phyloP scores from a whole-genome alignment of 257 asterid genomes.

The Solanum commersonii region DNA sequence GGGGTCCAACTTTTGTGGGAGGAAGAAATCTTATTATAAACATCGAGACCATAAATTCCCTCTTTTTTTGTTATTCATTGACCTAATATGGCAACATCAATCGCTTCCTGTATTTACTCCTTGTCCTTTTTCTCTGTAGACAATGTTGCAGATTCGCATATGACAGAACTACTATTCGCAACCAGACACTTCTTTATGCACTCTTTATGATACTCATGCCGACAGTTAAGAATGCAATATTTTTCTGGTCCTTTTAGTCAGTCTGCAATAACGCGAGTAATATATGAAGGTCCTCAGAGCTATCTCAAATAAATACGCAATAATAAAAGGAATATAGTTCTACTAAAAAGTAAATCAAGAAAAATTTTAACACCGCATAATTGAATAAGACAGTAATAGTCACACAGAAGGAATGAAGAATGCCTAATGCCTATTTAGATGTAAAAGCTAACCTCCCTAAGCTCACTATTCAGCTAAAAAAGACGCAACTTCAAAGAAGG shows the following conservation, averaged over 20 bases:
- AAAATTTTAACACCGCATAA: too few relatives aligned
- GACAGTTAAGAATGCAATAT: constrained; percentile 33
- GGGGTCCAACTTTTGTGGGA: too few relatives aligned
- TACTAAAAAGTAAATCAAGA: too few relatives aligned
- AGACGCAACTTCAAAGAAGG: not conserved
- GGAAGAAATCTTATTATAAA: too few relatives aligned
- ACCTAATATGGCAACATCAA: too few relatives aligned
- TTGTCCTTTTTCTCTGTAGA: constrained; percentile 3
- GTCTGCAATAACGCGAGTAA: constrained; percentile 12
- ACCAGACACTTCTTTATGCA: constrained; percentile 61
- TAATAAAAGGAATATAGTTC: not conserved
- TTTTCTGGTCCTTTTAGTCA: constrained; percentile 38
- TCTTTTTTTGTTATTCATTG: too few relatives aligned
- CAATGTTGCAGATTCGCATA: constrained; percentile 58
- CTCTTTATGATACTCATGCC: constrained; percentile 1
- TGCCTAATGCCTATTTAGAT: too few relatives aligned
- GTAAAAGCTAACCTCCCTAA: too few relatives aligned
- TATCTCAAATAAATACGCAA: not conserved
- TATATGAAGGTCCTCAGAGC: not conserved
- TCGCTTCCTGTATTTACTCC: too few relatives aligned
- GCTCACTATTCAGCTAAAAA: not conserved
- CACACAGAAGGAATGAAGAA: too few relatives aligned
- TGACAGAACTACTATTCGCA: constrained; percentile 50
- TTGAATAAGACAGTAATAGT: too few relatives aligned
- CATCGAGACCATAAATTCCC: too few relatives aligned